Conservation (phyloP, 306 rosid genomes). For the Fragaria vesca region DNA sequence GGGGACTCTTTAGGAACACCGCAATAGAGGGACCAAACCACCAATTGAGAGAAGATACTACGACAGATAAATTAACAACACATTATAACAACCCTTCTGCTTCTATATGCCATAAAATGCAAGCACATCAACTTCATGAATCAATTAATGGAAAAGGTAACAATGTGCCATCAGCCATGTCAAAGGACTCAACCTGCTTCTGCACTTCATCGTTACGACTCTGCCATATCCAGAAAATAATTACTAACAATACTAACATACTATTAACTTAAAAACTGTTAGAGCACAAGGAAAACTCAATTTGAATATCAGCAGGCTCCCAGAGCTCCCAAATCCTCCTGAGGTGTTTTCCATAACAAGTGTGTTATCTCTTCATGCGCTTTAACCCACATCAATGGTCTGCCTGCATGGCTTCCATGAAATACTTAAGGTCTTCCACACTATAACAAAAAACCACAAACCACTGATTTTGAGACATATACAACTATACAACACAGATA, state of each 20-base stretch:
- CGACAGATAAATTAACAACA: slow-evolving; percentile 13
- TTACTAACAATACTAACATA: neutral
- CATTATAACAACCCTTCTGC: too few relatives aligned
- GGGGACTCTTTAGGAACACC: neutral
- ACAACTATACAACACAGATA: too few relatives aligned
- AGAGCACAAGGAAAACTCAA: too few relatives aligned
- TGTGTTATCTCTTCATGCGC: too few relatives aligned
- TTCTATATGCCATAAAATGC: too few relatives aligned
- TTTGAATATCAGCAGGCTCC: too few relatives aligned
- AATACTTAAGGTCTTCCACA: too few relatives aligned
- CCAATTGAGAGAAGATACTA: slow-evolving; percentile 83
- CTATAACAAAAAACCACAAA: neutral
- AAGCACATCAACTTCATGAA: neutral
- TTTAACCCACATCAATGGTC: too few relatives aligned
- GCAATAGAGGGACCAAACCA: slow-evolving; percentile 85
- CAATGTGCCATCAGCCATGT: slow-evolving; percentile 77
- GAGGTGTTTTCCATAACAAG: too few relatives aligned
- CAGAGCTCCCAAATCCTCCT: too few relatives aligned
- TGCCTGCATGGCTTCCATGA: too few relatives aligned
- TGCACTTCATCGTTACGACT: slow-evolving; percentile 77
- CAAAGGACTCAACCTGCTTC: slow-evolving; percentile 94
- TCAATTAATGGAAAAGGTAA: neutral
- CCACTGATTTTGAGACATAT: neutral
- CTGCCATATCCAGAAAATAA: slow-evolving; percentile 33
- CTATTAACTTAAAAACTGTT: too few relatives aligned